phyloP scores from a whole-genome alignment of 495 filamentous ascomycete genomes.

The Aspergillus taichungensis region DNA sequence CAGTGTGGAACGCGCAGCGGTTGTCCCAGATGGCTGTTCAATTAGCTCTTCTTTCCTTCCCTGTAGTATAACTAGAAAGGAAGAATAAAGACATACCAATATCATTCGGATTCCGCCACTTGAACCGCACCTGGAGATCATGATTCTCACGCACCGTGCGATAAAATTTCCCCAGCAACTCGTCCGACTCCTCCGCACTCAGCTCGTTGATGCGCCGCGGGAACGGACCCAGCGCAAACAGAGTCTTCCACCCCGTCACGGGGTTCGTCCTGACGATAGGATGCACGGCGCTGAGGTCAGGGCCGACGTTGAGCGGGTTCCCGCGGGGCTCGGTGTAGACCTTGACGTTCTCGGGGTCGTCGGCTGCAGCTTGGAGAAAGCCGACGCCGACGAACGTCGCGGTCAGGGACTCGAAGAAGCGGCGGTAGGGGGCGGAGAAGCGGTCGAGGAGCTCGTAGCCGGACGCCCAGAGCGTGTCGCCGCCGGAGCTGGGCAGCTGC shows the following conservation, averaged over 20 bases:
- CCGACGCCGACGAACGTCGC: constrained; percentile 37
- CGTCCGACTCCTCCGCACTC: constrained; percentile 39
- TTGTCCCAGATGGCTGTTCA: constrained; percentile 66
- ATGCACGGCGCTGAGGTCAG: constrained; percentile 48
- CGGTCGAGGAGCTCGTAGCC: constrained; percentile 70
- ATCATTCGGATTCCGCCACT: constrained; percentile 48
- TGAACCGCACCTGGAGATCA: constrained; percentile 60
- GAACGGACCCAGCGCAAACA: constrained; percentile 48
- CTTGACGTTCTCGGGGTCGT: constrained; percentile 23
- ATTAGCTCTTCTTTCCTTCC: not conserved
- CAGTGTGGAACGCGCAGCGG: constrained; percentile 57
- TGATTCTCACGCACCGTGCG: constrained; percentile 57
- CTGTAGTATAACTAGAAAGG: not conserved
- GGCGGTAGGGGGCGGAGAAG: constrained; percentile 48
- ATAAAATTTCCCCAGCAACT: constrained; percentile 50
- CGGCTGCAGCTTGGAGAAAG: constrained; percentile 1
- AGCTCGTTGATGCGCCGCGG: constrained; percentile 11
- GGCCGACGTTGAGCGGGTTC: constrained; percentile 52
- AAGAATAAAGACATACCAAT: constrained; percentile 24
- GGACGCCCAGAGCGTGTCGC: constrained; percentile 59
- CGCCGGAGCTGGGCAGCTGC: constrained; percentile 53
- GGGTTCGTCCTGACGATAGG: constrained; percentile 65
- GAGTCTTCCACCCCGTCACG: constrained; percentile 67
- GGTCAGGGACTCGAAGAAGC: constrained; percentile 56
- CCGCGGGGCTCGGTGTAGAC: constrained; percentile 49